A percentile compares a stretch with the other conserved stretches of the same genome.
These are phyloP conservation scores for Colletotrichum tropicicola DNA, from an alignment of 2,329 filamentous ascomycete species.

Conservation along the genomic window DNA sequence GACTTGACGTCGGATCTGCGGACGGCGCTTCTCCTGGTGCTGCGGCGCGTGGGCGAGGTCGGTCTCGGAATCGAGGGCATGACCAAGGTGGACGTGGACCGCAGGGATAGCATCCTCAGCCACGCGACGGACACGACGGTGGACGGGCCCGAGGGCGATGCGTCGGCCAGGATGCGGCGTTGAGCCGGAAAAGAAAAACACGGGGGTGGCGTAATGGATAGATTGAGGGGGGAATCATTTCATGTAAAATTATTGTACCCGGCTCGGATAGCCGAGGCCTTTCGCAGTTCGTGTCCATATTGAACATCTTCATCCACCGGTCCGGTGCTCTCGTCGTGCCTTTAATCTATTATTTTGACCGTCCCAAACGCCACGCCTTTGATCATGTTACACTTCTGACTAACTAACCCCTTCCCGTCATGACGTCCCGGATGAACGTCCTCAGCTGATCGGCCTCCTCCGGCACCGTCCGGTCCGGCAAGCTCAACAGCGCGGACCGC, in stretches of 20 bases:
- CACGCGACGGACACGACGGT: conserved; percentile 38
- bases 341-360: not conserved
- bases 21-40: conserved; percentile 77
- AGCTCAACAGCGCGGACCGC: conserved; percentile 44
- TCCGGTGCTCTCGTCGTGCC: not conserved
- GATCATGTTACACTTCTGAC: not conserved
- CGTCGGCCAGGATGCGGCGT: conserved; percentile 38
- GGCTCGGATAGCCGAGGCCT: conserved; percentile 7
- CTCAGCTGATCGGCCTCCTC: conserved; percentile 60
- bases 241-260: conserved; percentile 21
- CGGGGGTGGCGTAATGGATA: conserved; percentile 25
- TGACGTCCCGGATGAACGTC: conserved; percentile 52
- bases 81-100: conserved; percentile 41
- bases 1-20: conserved; percentile 86
- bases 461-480: conserved; percentile 59
- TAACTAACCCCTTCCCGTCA: conserved; percentile 36
- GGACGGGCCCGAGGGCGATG: conserved; percentile 39
- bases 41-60: conserved; percentile 86
- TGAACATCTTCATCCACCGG: conserved; percentile 3
- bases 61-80: conserved; percentile 66
- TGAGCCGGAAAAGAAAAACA: not conserved
- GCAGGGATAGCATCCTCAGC: conserved; percentile 53
- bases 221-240: conserved; percentile 16
- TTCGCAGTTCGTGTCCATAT: conserved; percentile 27
- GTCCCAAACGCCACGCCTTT: conserved; percentile 10